Percentiles rank a stretch among this genome's conserved stretches.
These are phyloP conservation scores for Curvularia sp. DNA, from an alignment of 2,329 filamentous ascomycete species.

Conservation along the genomic window DNA sequence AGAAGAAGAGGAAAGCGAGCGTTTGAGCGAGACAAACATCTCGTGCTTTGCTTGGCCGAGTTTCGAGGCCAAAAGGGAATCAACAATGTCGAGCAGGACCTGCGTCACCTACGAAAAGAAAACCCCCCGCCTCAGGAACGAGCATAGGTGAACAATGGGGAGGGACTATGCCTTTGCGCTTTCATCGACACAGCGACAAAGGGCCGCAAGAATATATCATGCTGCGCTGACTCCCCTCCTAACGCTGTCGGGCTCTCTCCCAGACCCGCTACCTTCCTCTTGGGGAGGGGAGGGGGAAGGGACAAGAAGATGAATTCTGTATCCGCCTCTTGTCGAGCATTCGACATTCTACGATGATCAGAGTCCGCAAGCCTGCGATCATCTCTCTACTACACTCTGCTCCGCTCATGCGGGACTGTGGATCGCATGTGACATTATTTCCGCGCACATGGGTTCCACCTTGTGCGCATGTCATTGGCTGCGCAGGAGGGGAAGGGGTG, in stretches of 20 bases:
- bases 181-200: not conserved
- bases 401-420: not conserved
- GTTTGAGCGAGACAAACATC: constrained; percentile 1
- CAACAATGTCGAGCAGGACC: not conserved
- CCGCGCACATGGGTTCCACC: constrained; percentile 4
- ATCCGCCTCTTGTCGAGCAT: not conserved
- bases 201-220: not conserved
- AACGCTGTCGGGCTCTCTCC: no score
- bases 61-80: not conserved
- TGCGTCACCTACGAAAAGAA: not conserved
- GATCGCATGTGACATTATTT: not conserved
- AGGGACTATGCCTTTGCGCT: not conserved
- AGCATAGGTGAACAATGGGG: not conserved
- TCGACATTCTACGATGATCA: not conserved
- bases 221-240: not conserved
- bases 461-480: constrained; percentile 1
- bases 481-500: not conserved
- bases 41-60: not conserved
- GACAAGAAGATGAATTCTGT: not conserved
- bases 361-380: not conserved
- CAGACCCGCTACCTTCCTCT: not conserved
- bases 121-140: not conserved
- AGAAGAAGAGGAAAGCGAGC: constrained; percentile 18
- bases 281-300: no score
- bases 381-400: not conserved